Percentiles rank a stretch among this genome's conserved stretches.
Conservation (phyloP, 192 early-diverging fungal genomes). For the Paraglomus brasilianum region DNA sequence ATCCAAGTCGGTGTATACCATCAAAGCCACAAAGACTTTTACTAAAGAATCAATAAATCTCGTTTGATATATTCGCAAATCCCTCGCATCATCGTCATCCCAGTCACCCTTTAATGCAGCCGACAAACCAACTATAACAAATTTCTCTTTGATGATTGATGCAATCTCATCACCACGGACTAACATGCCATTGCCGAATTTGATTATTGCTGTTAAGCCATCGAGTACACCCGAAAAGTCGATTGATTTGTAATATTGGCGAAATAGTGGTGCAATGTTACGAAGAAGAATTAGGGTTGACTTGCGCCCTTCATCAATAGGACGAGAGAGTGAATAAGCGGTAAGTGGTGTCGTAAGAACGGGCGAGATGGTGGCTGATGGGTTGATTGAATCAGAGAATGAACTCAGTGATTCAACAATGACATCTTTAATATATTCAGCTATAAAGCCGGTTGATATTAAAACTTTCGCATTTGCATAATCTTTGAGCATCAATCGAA, state of each 20-base stretch:
- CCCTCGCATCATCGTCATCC: constrained; percentile 35
- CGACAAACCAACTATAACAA: constrained; percentile 41
- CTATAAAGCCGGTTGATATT: constrained; percentile 47
- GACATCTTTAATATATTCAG: constrained; percentile 47
- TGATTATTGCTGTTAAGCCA: constrained; percentile 41
- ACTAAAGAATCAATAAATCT: constrained; percentile 34
- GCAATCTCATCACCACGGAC: constrained; percentile 37
- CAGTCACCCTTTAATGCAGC: constrained; percentile 43
- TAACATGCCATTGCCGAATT: constrained; percentile 37
- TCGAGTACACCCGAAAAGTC: constrained; percentile 50
- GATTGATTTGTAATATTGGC: constrained; percentile 43
- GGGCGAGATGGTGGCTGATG: constrained; percentile 25
- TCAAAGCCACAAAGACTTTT: constrained; percentile 48
- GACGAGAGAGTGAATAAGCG: not conserved
- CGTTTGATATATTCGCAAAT: constrained; percentile 39
- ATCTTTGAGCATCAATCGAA: constrained; percentile 48
- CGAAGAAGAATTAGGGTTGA: constrained; percentile 29
- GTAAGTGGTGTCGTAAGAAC: constrained; percentile 26
- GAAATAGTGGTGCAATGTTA: constrained; percentile 35
- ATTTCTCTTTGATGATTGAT: constrained; percentile 41
- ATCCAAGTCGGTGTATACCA: constrained; percentile 46
- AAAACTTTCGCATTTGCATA: constrained; percentile 40
- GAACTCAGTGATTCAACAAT: constrained; percentile 32
- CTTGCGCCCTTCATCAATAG: constrained; percentile 28
- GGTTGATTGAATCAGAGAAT: constrained; percentile 34